phyloP scores from a whole-genome alignment of 768 basidiomycete species.

The Pleurotus djamor region DNA sequence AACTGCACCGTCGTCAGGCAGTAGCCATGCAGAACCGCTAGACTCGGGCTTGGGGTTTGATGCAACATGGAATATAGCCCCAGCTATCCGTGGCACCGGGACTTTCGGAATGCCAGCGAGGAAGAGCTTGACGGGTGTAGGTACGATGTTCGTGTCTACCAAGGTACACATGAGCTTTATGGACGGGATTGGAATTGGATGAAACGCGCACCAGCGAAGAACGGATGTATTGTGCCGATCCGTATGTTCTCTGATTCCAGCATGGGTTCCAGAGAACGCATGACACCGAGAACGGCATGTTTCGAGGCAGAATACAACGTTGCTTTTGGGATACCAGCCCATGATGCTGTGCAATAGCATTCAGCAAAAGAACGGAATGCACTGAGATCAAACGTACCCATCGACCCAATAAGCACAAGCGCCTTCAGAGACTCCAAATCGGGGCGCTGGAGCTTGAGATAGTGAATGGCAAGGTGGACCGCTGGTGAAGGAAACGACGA shows the following conservation, averaged over 20 bases:
- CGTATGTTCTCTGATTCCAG: constrained; percentile 36
- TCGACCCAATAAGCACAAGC: constrained; percentile 51
- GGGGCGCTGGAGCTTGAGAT: constrained; percentile 35
- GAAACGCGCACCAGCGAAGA: constrained; percentile 41
- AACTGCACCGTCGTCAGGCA: constrained; percentile 49
- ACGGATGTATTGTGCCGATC: constrained; percentile 48
- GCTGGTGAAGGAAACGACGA: constrained; percentile 25
- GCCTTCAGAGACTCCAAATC: constrained; percentile 39
- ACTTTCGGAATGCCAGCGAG: constrained; percentile 49
- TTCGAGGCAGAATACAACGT: constrained; percentile 51
- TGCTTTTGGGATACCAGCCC: constrained; percentile 39
- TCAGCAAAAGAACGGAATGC: not conserved
- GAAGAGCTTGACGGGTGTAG: constrained; percentile 33
- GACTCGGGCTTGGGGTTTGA: constrained; percentile 41
- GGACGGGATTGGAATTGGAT: not conserved
- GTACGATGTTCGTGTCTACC: constrained; percentile 46
- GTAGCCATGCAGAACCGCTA: constrained; percentile 44
- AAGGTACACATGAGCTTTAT: not conserved
- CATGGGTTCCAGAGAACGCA: constrained; percentile 43
- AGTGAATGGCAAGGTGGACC: constrained; percentile 47
- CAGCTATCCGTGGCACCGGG: constrained; percentile 44
- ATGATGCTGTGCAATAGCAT: constrained; percentile 37
- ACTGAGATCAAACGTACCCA: constrained; percentile 32
- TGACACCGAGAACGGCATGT: constrained; percentile 51
- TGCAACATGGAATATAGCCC: constrained; percentile 51